These are phyloP conservation scores for Stephanodiscus triporus DNA, from an alignment of 108 stramenopile genomes.

Conservation along the genomic window DNA sequence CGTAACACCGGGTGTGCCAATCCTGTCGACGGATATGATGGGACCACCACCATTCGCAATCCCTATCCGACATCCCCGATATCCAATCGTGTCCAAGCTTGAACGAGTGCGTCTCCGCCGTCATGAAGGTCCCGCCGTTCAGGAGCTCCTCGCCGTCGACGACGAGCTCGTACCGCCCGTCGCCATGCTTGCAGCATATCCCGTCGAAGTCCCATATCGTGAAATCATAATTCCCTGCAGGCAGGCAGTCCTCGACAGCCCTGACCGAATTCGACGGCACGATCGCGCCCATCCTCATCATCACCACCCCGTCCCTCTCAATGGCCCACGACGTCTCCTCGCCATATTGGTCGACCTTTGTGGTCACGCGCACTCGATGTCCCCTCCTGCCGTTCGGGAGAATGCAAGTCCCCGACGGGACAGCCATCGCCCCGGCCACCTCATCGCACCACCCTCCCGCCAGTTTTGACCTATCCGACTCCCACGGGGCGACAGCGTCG, in stretches of 20 bases:
- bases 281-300: neutral
- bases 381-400: too few relatives aligned
- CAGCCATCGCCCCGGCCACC: too few relatives aligned
- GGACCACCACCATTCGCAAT: conserved; percentile 7
- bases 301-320: neutral
- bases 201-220: conserved; percentile 7
- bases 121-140: neutral
- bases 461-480: too few relatives aligned
- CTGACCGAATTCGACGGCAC: neutral
- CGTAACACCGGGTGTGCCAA: conserved; percentile 22
- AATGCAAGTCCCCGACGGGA: too few relatives aligned
- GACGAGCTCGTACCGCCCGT: conserved; percentile 1
- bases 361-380: too few relatives aligned
- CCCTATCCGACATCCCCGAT: conserved; percentile 1
- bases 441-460: too few relatives aligned
- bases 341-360: conserved; percentile 18
- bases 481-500: too few relatives aligned
- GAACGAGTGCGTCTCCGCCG: neutral
- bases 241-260: conserved; percentile 4
- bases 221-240: neutral
- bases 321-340: conserved; percentile 9
- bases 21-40: conserved; percentile 13
- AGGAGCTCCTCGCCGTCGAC: conserved; percentile 5
- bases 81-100: neutral
- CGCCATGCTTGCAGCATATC: conserved; percentile 9